Conservation (phyloP, 78 protist genomes). For the Tieghemostelium lacteum region DNA sequence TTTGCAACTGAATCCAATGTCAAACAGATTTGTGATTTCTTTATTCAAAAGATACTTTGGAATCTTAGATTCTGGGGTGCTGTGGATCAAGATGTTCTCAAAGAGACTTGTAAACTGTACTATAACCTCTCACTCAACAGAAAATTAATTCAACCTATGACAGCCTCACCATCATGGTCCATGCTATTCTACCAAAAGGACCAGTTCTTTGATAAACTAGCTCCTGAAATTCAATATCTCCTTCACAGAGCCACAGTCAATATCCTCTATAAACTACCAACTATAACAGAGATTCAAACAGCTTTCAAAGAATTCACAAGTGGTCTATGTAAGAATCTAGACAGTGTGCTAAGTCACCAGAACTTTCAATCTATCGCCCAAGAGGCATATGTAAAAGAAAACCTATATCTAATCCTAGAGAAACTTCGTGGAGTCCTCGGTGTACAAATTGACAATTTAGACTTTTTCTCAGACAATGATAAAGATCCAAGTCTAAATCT, state of each 20-base stretch:
- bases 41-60: slow-evolving; percentile 7
- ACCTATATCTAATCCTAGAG: slow-evolving; percentile 10
- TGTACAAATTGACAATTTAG: background rate
- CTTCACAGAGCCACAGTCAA: background rate
- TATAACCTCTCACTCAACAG: slow-evolving; percentile 1
- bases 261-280: no score
- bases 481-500: background rate
- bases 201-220: background rate
- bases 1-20: background rate
- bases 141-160: background rate
- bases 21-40: background rate
- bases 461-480: background rate
- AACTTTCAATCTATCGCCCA: slow-evolving; percentile 25
- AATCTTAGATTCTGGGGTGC: slow-evolving; percentile 40
- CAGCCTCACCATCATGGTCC: slow-evolving; percentile 6
- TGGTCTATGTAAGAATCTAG: slow-evolving; percentile 4
- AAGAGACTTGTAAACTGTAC: background rate
- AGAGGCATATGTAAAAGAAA: slow-evolving; percentile 34
- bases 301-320: slow-evolving; percentile 7
- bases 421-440: slow-evolving; percentile 31
- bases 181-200: background rate
- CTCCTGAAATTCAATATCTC: slow-evolving; percentile 27
- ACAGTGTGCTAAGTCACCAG: background rate
- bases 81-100: slow-evolving; percentile 13
- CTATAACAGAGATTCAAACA: no score